Evolutionary conservation across 768 basidiomycete species (phyloP), one percentile per base, ranked within the genome.

Genomic region (Clitopilus hobsonii): DNA sequence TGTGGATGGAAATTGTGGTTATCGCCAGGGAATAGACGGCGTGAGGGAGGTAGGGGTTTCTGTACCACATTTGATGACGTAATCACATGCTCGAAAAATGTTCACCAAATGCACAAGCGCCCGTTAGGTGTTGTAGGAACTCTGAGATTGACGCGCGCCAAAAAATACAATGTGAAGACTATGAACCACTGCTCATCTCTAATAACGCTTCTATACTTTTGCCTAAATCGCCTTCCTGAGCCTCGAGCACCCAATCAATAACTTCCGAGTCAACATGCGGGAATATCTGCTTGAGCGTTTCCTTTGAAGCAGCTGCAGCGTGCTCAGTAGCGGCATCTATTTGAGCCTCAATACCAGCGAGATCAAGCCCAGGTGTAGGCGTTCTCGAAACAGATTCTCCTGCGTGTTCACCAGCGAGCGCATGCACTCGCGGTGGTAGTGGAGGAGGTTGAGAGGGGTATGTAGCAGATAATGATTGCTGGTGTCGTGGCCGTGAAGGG

Each of bases 251-350:
- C 82, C 83, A 88, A 56, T 94, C 90, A 38, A 93, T 80, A 27
- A 97, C 83, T 68, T 95, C 95, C 47, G 68, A 67, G 64, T 98
- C 95, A 59, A 89, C 75, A 8, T 68, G 68, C 1, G 94, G 94
- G 79, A 98, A 98, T 58, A 96, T 96, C 71, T 95, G 92, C 54
- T 80, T 70, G 58, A 98, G 71, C 26, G 94, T 96, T 61, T 85
- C 85, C 54, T 78, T 73, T 51, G 91, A 79, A 2, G 89, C 90
- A 14, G 77, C 81, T 14, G 82, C 82, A 20, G 88, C 90, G 41
- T 85, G 79, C 56, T 85, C 84, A 61, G 90, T 85, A 20, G 89
- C 89, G 8, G 74, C 75, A 65, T 95, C 94, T 59, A 87, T 92
- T 73, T 90, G 82, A 20, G 79, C 81, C 60, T 90, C 88, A 52